Evolutionary conservation across 345 rosid species (phyloP), one percentile per base, ranked within the genome.

Genomic region (Streptanthus diversifolius): DNA sequence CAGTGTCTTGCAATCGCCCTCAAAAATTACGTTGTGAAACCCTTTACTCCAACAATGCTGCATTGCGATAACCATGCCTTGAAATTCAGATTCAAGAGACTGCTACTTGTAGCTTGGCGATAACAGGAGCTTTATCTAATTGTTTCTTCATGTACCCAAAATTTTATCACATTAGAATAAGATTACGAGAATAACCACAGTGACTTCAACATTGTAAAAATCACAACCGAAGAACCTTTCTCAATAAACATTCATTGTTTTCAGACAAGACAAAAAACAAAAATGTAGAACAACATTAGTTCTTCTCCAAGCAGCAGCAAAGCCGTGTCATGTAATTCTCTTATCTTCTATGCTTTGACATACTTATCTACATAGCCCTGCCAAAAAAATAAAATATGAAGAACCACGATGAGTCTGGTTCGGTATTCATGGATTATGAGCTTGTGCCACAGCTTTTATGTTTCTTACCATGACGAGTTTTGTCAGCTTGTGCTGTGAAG

Each of bases 301-400:
- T 66, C 63, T 59, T 49, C 63, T 41, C 19, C 14, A 60, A 21
- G 48, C 21, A 5, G 43, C 51, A 60, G 40, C 40, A 65, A 51
- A 14, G 8, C 63, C 18, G 32, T 68, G 56, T 22, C 35, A 39
- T 24, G 52, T 19, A 56, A 25, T 61, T 40, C 62, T 24, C 72
- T 66, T 45, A 15, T 71, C 58, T 56, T 78, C 79, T 77, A 91
- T 60, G 82, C 92, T 60, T 85, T 83, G 53, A 88, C 96, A 64
- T 87, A 91, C 82, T 91, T 91, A 39, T 91, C 88, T 27, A 91
- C 96, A 73, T 85, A 91, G 24, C 97, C 96, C 97, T 91, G 92
- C 75, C 6, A 43, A 80, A 70, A 65, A 66, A 45, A 68, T 40
- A 44, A 17, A 40, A 17, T 18, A 40, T 5, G 2, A 53, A 77